These are phyloP conservation scores for Moricandia arvensis DNA, from an alignment of 345 rosid genomes.

Conservation along the genomic window DNA sequence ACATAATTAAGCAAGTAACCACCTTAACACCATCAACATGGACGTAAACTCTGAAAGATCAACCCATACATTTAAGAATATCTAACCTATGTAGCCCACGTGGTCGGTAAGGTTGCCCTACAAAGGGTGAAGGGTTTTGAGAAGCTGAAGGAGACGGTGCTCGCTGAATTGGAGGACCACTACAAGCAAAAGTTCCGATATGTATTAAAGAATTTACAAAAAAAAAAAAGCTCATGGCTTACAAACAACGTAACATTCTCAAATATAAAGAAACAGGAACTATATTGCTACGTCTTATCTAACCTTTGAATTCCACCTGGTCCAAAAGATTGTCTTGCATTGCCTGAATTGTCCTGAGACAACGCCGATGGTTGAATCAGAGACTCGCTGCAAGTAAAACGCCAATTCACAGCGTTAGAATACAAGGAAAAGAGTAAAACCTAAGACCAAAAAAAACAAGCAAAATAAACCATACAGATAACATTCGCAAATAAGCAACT, in stretches of 20 bases:
- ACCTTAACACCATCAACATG: slow-evolving; percentile 13
- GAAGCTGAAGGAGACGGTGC: slow-evolving; percentile 37
- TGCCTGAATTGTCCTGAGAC: slow-evolving; percentile 25
- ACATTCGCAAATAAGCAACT: slow-evolving; percentile 9
- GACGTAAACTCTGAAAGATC: not conserved
- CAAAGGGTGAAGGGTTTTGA: slow-evolving; percentile 30
- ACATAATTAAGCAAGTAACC: not conserved
- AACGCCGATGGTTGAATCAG: slow-evolving; percentile 9
- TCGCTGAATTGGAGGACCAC: slow-evolving; percentile 31
- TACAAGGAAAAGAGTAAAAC: no score
- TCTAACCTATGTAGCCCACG: slow-evolving; percentile 46
- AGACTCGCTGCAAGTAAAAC: slow-evolving; percentile 27
- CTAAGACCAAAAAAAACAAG: no score
- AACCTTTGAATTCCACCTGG: slow-evolving; percentile 32
- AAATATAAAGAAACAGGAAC: not conserved
- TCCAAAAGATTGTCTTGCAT: slow-evolving; percentile 28
- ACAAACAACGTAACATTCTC: slow-evolving; percentile 16
- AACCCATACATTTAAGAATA: slow-evolving; percentile 2
- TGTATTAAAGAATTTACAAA: not conserved
- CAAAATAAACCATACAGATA: no score
- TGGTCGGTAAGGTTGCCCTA: slow-evolving; percentile 34
- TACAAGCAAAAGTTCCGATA: slow-evolving; percentile 14
- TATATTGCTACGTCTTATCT: slow-evolving; percentile 6
- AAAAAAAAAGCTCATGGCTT: not conserved
- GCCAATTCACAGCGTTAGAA: slow-evolving; percentile 8